These are phyloP conservation scores for Sphaceloma murrayae DNA, from an alignment of 2,329 filamentous ascomycete species.

Conservation along the genomic window DNA sequence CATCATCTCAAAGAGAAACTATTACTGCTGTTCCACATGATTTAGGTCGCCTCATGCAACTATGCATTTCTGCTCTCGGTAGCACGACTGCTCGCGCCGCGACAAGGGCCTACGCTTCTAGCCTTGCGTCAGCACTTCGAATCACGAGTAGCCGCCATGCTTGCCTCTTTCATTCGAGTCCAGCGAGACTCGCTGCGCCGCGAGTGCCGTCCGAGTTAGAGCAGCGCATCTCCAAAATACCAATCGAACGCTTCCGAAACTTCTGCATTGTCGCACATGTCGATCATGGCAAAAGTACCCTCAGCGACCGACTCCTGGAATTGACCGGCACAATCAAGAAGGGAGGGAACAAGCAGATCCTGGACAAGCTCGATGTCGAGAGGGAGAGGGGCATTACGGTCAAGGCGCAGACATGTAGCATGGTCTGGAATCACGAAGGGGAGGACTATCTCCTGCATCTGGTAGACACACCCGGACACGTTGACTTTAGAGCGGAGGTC, in stretches of 20 bases:
- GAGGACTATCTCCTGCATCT: slow-evolving; percentile 88
- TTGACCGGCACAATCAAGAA: slow-evolving; percentile 84
- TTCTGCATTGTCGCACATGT: slow-evolving; percentile 99
- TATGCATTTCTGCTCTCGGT: slow-evolving; percentile 32
- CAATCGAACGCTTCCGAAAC: slow-evolving; percentile 74
- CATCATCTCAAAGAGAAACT: background rate
- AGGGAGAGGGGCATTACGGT: slow-evolving; percentile 94
- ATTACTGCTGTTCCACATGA: background rate
- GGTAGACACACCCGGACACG: slow-evolving; percentile 93
- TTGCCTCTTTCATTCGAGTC: slow-evolving; percentile 25
- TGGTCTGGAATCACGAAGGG: slow-evolving; percentile 83
- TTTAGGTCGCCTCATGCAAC: slow-evolving; percentile 35
- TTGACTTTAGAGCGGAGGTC: slow-evolving; percentile 95
- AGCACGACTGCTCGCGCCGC: no score
- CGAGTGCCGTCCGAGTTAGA: slow-evolving; percentile 46
- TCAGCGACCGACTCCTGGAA: slow-evolving; percentile 86
- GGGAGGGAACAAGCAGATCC: slow-evolving; percentile 83
- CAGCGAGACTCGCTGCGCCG: slow-evolving; percentile 29
- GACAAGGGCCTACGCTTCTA: no score
- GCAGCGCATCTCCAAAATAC: slow-evolving; percentile 60
- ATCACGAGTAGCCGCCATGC: no score
- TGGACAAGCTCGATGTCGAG: slow-evolving; percentile 96
- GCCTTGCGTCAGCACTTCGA: no score
- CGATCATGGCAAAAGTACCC: slow-evolving; percentile 95
- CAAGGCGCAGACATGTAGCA: slow-evolving; percentile 96